Evolutionary conservation across 306 rosid genomes (phyloP).

Genomic region (Dalbergia oliveri): DNA sequence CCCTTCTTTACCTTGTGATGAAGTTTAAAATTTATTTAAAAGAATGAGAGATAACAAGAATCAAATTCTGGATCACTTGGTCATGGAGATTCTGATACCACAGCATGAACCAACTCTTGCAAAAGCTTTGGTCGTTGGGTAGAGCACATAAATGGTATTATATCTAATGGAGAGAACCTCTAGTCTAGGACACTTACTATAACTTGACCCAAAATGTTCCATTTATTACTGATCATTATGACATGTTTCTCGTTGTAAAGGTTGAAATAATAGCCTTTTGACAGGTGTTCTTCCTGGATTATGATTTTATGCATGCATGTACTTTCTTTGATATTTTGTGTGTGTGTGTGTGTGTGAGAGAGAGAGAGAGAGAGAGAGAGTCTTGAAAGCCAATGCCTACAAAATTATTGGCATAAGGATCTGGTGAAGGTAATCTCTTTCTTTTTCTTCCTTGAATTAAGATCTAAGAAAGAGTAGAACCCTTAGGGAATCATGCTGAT

Average conservation of each 20-base stretch:
- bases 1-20: too few species aligned
- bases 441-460: not conserved
- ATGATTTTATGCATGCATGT: not conserved
- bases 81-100: too few species aligned
- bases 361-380: not conserved
- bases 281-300: constrained; percentile 7
- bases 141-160: too few species aligned
- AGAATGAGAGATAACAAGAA: too few species aligned
- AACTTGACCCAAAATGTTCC: constrained; percentile 3
- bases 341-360: constrained; percentile 14
- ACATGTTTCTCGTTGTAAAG: constrained; percentile 11
- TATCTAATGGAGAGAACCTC: not conserved
- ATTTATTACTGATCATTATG: constrained; percentile 18
- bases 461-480: not conserved
- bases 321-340: not conserved
- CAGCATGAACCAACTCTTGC: too few species aligned
- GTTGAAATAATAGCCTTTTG: constrained; percentile 6
- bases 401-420: not conserved
- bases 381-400: not conserved
- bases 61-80: too few species aligned
- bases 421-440: not conserved
- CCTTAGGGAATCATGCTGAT: not conserved
- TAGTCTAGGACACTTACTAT: constrained; percentile 26
- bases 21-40: too few species aligned
- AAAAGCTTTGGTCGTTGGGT: too few species aligned